Conservation (phyloP, 1,284 basidiomycete genomes). For the Ceratobasidium sp. region DNA sequence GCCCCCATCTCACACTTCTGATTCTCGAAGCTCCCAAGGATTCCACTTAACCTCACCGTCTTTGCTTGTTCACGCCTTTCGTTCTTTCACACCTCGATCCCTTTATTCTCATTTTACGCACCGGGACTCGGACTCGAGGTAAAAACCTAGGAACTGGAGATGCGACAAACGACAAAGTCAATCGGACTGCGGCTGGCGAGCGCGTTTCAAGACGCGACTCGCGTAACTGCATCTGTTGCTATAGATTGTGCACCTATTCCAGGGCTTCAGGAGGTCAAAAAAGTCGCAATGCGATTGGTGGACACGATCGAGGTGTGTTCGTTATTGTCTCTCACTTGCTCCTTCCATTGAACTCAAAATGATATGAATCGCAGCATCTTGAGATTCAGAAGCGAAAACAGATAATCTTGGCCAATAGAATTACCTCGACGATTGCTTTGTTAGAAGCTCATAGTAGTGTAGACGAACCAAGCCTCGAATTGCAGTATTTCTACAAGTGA, state of each 20-base stretch:
- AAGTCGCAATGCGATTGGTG: conserved; percentile 4
- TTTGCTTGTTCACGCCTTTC: no score
- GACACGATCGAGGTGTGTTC: conserved; percentile 17
- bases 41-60: no score
- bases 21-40: no score
- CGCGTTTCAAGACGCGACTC: neutral
- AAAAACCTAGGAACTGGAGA: neutral
- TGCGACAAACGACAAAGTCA: neutral
- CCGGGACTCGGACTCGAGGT: no score
- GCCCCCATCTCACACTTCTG: no score
- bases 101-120: no score
- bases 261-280: conserved; percentile 13
- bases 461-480: neutral
- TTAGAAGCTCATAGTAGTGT: neutral
- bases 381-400: neutral
- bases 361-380: neutral
- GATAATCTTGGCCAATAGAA: neutral
- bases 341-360: neutral
- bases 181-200: neutral
- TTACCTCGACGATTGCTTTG: neutral
- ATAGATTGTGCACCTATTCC: neutral
- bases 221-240: neutral
- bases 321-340: neutral
- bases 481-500: conserved; percentile 25
- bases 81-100: no score